Evolutionary conservation across 2,329 filamentous ascomycete genomes (phyloP), one percentile per base, ranked within the genome.

Genomic region (Trichoderma koningiopsis): DNA sequence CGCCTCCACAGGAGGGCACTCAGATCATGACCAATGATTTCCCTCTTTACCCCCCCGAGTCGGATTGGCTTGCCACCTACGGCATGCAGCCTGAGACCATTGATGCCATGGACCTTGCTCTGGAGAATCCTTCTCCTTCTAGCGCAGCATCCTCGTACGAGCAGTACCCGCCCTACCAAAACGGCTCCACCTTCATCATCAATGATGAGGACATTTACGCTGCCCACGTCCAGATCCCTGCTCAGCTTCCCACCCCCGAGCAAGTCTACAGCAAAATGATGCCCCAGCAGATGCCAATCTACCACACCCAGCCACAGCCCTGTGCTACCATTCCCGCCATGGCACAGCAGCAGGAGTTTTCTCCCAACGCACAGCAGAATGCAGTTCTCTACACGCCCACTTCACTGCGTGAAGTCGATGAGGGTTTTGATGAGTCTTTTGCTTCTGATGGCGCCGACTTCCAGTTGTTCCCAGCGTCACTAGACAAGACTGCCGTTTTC

Each of bases 351-450:
- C 89, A 92, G 40, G 40, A 43, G 71, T 86, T 93, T 71, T 93
- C 91, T 4, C 90, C 91, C 10, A 84, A 85, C 66, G 91, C 89
- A 5, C 90, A 92, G 74, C 85, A 86, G 43, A 89, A 91, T 70
- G 82, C 88, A 1, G 91, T 92, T 81, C 84, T 93, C 37, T 91
- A 85, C 79, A 91, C 91, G 11, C 89, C 91, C 59, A 84, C 85
- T 53, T 89, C 89, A 0, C 78, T 88, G 70, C 81, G 82, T 22
- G 86, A 88, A 29, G 83, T 88, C 31, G 91, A 93, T 70, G 90
- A 93, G 74, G 86, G 85, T 49, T 91, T 89, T 73, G 86, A 87
- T 52, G 89, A 90, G 35, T 79, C 81, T 37, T 80, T 79, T 59
- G 80, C 77, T n/a, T 81, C 77, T 11, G 80, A 83, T 29, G 81